Evolutionary conservation across 2,329 filamentous ascomycete species (phyloP).

Genomic region (Hypoxylon sp.): DNA sequence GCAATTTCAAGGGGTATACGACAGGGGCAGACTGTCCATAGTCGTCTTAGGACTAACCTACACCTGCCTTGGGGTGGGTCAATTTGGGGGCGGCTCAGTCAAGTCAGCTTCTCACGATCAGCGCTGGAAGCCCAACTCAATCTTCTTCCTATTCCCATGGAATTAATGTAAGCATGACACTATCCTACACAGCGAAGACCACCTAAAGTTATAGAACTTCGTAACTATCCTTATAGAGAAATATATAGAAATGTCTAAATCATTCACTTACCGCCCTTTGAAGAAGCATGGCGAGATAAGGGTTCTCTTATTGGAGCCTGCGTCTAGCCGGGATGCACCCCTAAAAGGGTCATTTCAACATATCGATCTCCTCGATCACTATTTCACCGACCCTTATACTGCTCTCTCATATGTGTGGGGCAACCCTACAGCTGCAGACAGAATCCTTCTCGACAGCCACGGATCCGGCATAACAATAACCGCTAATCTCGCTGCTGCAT

Average conservation of each 20-base stretch:
- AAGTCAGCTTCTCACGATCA: no score
- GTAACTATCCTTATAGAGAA: background rate
- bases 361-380: conserved; percentile 3
- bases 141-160: background rate
- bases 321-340: background rate
- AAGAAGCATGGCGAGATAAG: conserved; percentile 11
- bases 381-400: conserved; percentile 14
- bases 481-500: conserved; percentile 13
- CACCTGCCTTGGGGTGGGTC: no score
- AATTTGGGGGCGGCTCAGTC: no score
- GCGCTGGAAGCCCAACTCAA: no score
- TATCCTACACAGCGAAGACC: background rate
- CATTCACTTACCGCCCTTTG: conserved; percentile 1
- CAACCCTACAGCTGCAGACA: background rate
- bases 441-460: background rate
- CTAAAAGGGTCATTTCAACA: conserved; percentile 15
- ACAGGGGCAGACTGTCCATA: no score
- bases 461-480: background rate
- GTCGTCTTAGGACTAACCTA: no score
- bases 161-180: background rate
- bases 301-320: background rate
- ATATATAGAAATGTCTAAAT: background rate
- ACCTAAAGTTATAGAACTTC: no score
- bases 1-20: no score
- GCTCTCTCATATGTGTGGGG: conserved; percentile 18